These are phyloP conservation scores for Heritiera littoralis DNA, from an alignment of 345 rosid species.

Conservation along the genomic window DNA sequence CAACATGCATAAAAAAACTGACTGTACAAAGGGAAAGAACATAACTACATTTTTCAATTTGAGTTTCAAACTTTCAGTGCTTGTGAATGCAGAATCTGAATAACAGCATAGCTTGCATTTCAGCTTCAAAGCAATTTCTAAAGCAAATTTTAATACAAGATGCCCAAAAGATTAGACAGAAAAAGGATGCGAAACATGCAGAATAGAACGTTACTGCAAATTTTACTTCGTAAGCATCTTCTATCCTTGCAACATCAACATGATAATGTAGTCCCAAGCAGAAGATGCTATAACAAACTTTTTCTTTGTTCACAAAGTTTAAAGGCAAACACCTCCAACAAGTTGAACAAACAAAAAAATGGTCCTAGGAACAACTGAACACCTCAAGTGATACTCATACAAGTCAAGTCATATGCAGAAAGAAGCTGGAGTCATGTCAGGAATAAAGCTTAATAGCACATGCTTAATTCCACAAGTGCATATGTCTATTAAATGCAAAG, in stretches of 20 bases:
- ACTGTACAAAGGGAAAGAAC: background rate
- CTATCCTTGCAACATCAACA: conserved; percentile 4
- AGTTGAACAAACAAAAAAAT: background rate
- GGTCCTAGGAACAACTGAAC: background rate
- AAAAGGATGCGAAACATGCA: conserved; percentile 11
- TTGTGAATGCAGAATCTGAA: background rate
- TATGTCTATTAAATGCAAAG: background rate
- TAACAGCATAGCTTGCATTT: background rate
- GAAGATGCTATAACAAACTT: conserved; percentile 6
- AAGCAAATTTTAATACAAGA: background rate
- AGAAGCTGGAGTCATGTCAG: background rate
- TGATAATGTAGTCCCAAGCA: background rate
- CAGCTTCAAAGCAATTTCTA: background rate
- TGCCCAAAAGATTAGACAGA: background rate
- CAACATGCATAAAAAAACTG: background rate
- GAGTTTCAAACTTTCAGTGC: background rate
- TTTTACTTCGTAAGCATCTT: background rate
- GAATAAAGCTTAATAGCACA: background rate
- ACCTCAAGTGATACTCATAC: background rate
- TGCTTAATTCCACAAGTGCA: conserved; percentile 8
- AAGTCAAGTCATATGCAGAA: background rate
- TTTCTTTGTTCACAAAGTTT: background rate
- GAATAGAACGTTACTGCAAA: background rate
- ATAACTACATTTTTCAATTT: background rate
- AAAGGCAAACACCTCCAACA: background rate